Evolutionary conservation across 352 stramenopile genomes (phyloP), one percentile per base, ranked within the genome.

Genomic region (Peronosclerospora sorghi): DNA sequence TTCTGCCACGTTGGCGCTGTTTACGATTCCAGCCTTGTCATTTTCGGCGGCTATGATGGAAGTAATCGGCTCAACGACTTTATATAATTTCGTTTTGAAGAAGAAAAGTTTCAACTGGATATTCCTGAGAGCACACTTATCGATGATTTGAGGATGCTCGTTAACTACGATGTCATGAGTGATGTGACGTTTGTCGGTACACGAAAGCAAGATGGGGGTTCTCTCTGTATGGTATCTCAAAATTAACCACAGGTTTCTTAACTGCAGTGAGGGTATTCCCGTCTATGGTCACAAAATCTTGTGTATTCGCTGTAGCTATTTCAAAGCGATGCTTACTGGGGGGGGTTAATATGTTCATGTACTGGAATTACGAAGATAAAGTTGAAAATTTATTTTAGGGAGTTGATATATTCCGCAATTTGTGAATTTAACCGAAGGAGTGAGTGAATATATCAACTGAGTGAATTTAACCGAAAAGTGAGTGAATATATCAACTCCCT

Each of bases 41-140:
- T 98, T 18, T 98, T 95, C 47, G 85, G 85, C 35, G 93, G 96
- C 1, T 99, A 99, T 62, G 94, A 98, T 63, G 95, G 95, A 35
- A 89, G 81, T 32, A 88, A 74, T 46, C 83, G 95, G 7, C 65
- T 98, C 12, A 97, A 97, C 54, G 95, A 98, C 50, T 97, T 97
- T 43, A 88, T 95, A 48, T 66, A 95, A 39, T 95, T 94, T 38
- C 78, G 78, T 39, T 94, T 92, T 41, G 75, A 69, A 32, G 73
- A 86, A 34, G 70, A 85, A 10, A 68, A 86, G 44, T 77, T 86
- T 38, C 66, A 91, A 41, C 19, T 90, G 29, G 75, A 90, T 29
- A 93, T 93, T 51, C 80, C 80, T n/a, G 75, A 88, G 28, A 84
- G 73, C 45, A 88, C 76, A 5, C 42, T 93, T 7, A 78, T 89